Base-by-base conservation (phyloP, 2,329 filamentous ascomycete species). In the Sporothrix brasiliensis region DNA sequence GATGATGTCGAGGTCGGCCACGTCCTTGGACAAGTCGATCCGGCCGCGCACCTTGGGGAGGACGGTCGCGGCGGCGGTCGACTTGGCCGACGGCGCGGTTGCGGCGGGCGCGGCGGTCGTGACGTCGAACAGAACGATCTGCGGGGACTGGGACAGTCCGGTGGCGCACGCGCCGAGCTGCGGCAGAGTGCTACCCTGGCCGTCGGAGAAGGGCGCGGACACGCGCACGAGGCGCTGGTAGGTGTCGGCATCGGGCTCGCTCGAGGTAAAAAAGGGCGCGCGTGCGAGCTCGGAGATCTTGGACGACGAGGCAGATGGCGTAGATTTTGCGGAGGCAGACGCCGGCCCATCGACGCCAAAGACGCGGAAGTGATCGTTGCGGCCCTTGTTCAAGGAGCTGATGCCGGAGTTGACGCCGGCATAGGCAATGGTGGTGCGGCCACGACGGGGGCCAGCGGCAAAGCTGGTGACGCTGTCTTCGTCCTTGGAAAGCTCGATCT, bases 391-490 rank as follows among this genome's bases (percentile, higher is more conserved):
- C 74, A 94, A 85, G 71, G 93, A 89, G 6, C 85, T 86, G 61
- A 88, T 85, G 71, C 90, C 91, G 71, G 92, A 93, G 79, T 97
- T 97, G 81, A 97, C 90, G 69, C 93, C 93, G 34, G 93, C 92
- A 74, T 92, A 89, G 9, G 88, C 81, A 54, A 86, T 78, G 6
- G 87, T 86, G 67, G 78, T 81, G 75, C 85, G 89, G 67, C 82
- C 83, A 80, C 82, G 86, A 79, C 76, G 85, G 4, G 81, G 86
- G 74, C 92, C 89, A 68, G 91, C 87, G 54, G 89, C 92, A 66
- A 97, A 84, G 69, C 91, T 94, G 74, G 91, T 93, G 71, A 97
- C 92, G 70, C 91, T 96, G 80, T 98, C 94, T 81, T 97, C 94
- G 77, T 94, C 88, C 75, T 88, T 86, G 73, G 91, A 91, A 65